Conservation (phyloP, 495 filamentous ascomycete species). For the Penicillium taxi region DNA sequence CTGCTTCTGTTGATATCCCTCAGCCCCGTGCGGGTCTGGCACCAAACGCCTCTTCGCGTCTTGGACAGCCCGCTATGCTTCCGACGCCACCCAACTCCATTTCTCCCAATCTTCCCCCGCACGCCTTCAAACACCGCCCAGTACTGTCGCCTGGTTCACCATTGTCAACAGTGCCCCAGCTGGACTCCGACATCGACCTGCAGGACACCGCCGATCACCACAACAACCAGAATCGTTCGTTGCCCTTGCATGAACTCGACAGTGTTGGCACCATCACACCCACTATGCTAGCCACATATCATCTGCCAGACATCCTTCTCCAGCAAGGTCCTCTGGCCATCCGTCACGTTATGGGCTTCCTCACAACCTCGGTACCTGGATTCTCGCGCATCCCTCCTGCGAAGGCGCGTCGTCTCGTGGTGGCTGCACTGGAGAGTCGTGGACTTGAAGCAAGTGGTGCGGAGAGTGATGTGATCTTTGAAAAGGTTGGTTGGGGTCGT, state of each 20-base stretch:
- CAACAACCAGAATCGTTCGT: slow-evolving; percentile 35
- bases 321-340: slow-evolving; percentile 86
- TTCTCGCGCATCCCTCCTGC: slow-evolving; percentile 86
- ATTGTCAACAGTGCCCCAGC: slow-evolving; percentile 48
- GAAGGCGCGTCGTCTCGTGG: slow-evolving; percentile 82
- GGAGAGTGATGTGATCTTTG: slow-evolving; percentile 75
- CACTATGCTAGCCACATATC: slow-evolving; percentile 77
- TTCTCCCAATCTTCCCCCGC: slow-evolving; percentile 79
- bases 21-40: slow-evolving; percentile 55
- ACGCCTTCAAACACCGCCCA: slow-evolving; percentile 52
- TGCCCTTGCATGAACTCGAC: slow-evolving; percentile 46
- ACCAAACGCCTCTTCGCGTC: slow-evolving; percentile 49
- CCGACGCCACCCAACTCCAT: slow-evolving; percentile 96
- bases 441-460: slow-evolving; percentile 56
- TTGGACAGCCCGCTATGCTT: slow-evolving; percentile 51
- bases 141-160: slow-evolving; percentile 41
- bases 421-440: slow-evolving; percentile 72
- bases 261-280: slow-evolving; percentile 77
- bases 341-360: slow-evolving; percentile 85
- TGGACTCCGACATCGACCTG: slow-evolving; percentile 86
- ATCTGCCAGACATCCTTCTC: slow-evolving; percentile 85
- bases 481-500: slow-evolving; percentile 95
- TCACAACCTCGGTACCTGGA: slow-evolving; percentile 87
- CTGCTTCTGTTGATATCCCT: slow-evolving; percentile 63
- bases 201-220: slow-evolving; percentile 56